Evolutionary conservation across 1,284 basidiomycete genomes (phyloP).

Genomic region (Cutaneotrichosporon cavernicola): DNA sequence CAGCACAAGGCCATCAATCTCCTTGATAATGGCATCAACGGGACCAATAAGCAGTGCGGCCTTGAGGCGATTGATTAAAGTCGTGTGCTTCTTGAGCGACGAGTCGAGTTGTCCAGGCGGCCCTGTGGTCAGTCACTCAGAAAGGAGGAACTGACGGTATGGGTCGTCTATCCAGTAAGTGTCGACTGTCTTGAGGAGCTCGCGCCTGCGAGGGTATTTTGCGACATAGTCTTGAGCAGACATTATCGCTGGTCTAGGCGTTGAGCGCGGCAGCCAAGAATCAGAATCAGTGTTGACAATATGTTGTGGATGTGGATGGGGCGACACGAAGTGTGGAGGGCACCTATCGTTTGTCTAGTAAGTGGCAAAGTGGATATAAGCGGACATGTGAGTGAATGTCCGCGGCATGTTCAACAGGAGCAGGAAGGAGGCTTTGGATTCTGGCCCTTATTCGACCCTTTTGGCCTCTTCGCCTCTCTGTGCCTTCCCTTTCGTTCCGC

Average conservation of each 20-base stretch:
- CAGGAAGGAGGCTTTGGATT: too few species aligned
- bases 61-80: conserved; percentile 82
- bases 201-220: conserved; percentile 42
- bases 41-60: conserved; percentile 48
- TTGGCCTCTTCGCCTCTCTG: too few species aligned
- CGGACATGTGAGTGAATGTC: neutral
- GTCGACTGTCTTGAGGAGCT: conserved; percentile 42
- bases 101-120: conserved; percentile 66
- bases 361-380: neutral
- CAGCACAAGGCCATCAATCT: conserved; percentile 81
- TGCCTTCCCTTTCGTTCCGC: neutral
- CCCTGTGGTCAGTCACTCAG: conserved; percentile 30
- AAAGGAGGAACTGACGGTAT: conserved; percentile 36
- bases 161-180: conserved; percentile 52
- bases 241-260: conserved; percentile 19
- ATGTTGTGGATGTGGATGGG: neutral
- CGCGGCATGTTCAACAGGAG: neutral
- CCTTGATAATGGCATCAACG: conserved; percentile 78
- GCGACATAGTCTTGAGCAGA: conserved; percentile 49
- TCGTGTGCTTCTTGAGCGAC: conserved; percentile 89
- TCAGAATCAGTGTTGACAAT: neutral
- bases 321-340: neutral
- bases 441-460: too few species aligned
- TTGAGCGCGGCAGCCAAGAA: neutral
- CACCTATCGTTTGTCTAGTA: neutral